Evolutionary conservation across 371 early-diverging fungal genomes (phyloP).

Genomic region (Actinomortierella ambigua): DNA sequence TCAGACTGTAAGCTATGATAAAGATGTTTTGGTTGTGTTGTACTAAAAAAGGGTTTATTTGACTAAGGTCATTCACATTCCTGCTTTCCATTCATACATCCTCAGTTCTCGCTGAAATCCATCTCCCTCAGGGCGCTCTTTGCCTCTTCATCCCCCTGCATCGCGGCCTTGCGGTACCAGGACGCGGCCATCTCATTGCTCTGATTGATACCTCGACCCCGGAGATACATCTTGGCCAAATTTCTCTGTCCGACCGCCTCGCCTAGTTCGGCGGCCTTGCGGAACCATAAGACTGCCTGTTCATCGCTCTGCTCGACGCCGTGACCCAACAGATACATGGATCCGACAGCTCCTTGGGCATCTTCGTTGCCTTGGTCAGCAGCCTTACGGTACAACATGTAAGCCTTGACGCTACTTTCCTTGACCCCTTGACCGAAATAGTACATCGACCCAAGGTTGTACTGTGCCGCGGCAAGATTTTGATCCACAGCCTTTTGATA

Average conservation of each 20-base stretch:
- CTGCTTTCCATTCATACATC: constrained; percentile 12
- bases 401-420: constrained; percentile 57
- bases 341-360: constrained; percentile 72
- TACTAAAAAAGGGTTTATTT: too few relatives aligned
- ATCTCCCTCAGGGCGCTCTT: constrained; percentile 84
- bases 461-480: constrained; percentile 83
- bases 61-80: too few relatives aligned
- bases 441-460: constrained; percentile 74
- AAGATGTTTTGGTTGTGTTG: too few relatives aligned
- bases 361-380: constrained; percentile 54
- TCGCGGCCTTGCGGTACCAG: constrained; percentile 16
- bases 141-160: constrained; percentile 47
- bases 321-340: constrained; percentile 84
- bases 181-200: constrained; percentile 70
- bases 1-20: too few relatives aligned
- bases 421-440: constrained; percentile 79
- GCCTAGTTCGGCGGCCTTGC: constrained; percentile 77
- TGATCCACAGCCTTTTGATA: constrained; percentile 64
- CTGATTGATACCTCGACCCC: constrained; percentile 64
- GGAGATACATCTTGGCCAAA: constrained; percentile 66
- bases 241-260: constrained; percentile 43
- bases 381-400: constrained; percentile 54
- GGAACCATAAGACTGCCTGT: constrained; percentile 81
- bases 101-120: constrained; percentile 69
- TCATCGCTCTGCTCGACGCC: constrained; percentile 68